These are phyloP conservation scores for Chaetomium globosum DNA, from an alignment of 2,329 filamentous ascomycete species.

Conservation along the genomic window DNA sequence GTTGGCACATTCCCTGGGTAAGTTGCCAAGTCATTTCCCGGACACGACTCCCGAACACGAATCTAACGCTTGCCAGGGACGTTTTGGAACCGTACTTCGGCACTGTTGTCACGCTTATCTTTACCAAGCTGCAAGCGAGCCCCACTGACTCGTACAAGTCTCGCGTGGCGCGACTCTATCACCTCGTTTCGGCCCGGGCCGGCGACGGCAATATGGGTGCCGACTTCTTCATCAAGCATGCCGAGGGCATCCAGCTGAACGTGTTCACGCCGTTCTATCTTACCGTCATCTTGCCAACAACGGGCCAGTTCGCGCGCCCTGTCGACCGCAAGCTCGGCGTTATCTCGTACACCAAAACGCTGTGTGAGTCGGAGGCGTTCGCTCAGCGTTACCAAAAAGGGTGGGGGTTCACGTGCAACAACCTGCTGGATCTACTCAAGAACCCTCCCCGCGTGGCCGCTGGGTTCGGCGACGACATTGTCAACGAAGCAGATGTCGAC, in stretches of 20 bases:
- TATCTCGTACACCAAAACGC: slow-evolving; percentile 87
- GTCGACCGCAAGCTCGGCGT: slow-evolving; percentile 92
- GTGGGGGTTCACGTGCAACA: slow-evolving; percentile 87
- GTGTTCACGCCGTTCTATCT: slow-evolving; percentile 87
- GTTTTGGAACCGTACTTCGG: slow-evolving; percentile 75
- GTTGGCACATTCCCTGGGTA: slow-evolving; percentile 72
- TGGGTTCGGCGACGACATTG: slow-evolving; percentile 71
- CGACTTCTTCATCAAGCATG: slow-evolving; percentile 85
- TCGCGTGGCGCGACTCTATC: slow-evolving; percentile 91
- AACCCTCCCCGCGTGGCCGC: slow-evolving; percentile 74
- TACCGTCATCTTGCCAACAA: slow-evolving; percentile 82
- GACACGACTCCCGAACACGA: background rate
- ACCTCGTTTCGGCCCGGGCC: slow-evolving; percentile 76
- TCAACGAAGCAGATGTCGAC: slow-evolving; percentile 88
- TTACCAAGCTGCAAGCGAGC: slow-evolving; percentile 71
- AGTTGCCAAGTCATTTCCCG: slow-evolving; percentile 41
- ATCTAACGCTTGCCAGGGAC: slow-evolving; percentile 48
- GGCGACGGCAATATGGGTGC: slow-evolving; percentile 80
- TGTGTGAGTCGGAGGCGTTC: slow-evolving; percentile 84
- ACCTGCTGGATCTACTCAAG: slow-evolving; percentile 84
- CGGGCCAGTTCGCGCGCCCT: slow-evolving; percentile 82
- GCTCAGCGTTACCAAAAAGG: slow-evolving; percentile 81
- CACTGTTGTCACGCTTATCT: slow-evolving; percentile 78
- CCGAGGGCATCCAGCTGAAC: slow-evolving; percentile 77
- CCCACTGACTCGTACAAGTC: slow-evolving; percentile 78